Conservation (phyloP, 192 early-diverging fungal species). For the Backusella tuberculispora region DNA sequence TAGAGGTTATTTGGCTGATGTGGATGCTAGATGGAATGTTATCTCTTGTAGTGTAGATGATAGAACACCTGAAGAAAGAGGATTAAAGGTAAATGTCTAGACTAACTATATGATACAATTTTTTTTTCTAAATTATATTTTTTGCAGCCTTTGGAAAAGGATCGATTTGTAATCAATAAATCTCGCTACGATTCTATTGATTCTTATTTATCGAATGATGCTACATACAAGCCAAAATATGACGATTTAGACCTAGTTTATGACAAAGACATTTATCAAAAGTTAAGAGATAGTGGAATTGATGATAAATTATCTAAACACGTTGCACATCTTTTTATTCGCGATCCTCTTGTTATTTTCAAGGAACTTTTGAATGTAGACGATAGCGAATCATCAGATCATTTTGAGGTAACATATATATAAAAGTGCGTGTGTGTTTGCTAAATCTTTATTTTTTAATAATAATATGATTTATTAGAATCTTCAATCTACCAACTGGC, state of each 20-base stretch:
- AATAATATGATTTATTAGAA: slow-evolving; percentile 51
- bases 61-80: slow-evolving; percentile 90
- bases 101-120: background rate
- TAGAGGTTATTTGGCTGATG: slow-evolving; percentile 93
- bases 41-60: slow-evolving; percentile 94
- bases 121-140: background rate
- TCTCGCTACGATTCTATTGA: slow-evolving; percentile 97
- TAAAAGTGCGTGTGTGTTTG: no score
- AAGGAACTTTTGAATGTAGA: slow-evolving; percentile 88
- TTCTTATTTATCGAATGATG: slow-evolving; percentile 78
- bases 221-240: slow-evolving; percentile 82
- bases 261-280: slow-evolving; percentile 78
- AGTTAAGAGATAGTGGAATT: slow-evolving; percentile 74
- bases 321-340: slow-evolving; percentile 95
- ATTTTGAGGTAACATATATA: slow-evolving; percentile 81
- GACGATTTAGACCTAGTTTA: slow-evolving; percentile 89
- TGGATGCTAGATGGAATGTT: slow-evolving; percentile 97
- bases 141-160: slow-evolving; percentile 66
- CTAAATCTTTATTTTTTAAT: background rate
- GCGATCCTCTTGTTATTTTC: slow-evolving; percentile 96
- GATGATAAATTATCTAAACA: slow-evolving; percentile 91
- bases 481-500: slow-evolving; percentile 99
- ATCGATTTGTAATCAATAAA: slow-evolving; percentile 87
- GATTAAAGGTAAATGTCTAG: slow-evolving; percentile 56
- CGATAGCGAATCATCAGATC: slow-evolving; percentile 84